A percentile compares a stretch with the other conserved stretches of the same genome.
Evolutionary conservation across 306 rosid species (phyloP).

Genomic region (Vigna mungo): DNA sequence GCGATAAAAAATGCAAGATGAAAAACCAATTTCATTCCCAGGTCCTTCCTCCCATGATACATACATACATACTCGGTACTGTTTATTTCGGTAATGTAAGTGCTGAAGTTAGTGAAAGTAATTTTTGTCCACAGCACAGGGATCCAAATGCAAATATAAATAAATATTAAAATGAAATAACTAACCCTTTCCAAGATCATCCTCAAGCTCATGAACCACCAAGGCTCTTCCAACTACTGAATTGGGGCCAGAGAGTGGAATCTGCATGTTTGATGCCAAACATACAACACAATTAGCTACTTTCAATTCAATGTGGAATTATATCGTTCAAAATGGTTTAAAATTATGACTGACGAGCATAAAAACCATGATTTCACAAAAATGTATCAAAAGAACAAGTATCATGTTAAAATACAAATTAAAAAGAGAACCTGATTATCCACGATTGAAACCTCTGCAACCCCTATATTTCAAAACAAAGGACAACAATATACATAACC

Average conservation of each 20-base stretch:
- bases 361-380: not conserved
- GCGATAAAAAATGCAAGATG: constrained; percentile 24
- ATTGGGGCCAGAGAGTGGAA: constrained; percentile 76
- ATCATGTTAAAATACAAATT: not conserved
- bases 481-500: constrained; percentile 20
- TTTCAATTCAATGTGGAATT: constrained; percentile 13
- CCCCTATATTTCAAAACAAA: constrained; percentile 54
- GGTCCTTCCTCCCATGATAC: constrained; percentile 17
- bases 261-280: constrained; percentile 51
- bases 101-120: constrained; percentile 32
- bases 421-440: constrained; percentile 69
- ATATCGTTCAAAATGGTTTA: not conserved
- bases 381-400: not conserved
- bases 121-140: constrained; percentile 26
- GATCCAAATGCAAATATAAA: constrained; percentile 5
- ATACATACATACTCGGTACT: constrained; percentile 9
- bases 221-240: constrained; percentile 86
- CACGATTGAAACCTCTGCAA: constrained; percentile 78
- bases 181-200: constrained; percentile 91
- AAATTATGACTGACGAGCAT: not conserved
- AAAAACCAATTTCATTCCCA: constrained; percentile 37
- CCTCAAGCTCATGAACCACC: constrained; percentile 87
- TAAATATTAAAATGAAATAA: constrained; percentile 44
- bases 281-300: constrained; percentile 18
- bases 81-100: not conserved